Base-by-base conservation (phyloP, 2,329 filamentous ascomycete genomes). In the Alternaria incomplexa region DNA sequence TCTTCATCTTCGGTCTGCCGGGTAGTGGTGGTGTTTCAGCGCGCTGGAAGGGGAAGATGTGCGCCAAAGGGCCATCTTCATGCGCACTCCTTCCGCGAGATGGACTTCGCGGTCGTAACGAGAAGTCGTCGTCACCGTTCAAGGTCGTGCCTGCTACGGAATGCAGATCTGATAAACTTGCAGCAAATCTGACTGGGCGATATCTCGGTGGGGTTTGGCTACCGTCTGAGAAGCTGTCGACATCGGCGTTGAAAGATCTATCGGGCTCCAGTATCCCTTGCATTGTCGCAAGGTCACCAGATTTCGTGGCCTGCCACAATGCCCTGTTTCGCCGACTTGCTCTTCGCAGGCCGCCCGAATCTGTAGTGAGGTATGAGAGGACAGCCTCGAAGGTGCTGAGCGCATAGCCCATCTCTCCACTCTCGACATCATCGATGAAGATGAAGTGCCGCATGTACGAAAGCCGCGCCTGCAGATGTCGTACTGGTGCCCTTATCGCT, bases 361-460 rank as follows among this genome's bases (percentile, higher is more conserved):
- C 94, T 64, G 90, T 88, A 9, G 90, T 88, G 3, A 99, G 87
- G 77, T 99, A 98, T 2, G 93, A 90, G 32, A 99, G 81, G 0
- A 99, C 96, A 7, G 93, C 96, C 79, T 99, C 96, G 63, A 98
- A 93, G 0, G 96, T 99, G 79, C 95, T 98, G 54, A 99, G 81
- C 0, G 95, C 94, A 79, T 99, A 99, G 9, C 96, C 96, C 84
- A 96, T 91, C 81, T 99, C 96, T 52, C 96, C 96, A 64, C 90
- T 96, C 69, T 99, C 96, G 9, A 99, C 93, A 80, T 99, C 96
- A 72, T 98, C 96, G 54, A 97, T 94, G 80, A 97, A 99, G 69
- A 97, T 96, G 76, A 97, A 99, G 74, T 97, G 93, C 46, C 95
- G 91, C 86, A 98, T 97, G 77, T 98, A 99, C n/a, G 91, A 85